These are phyloP conservation scores for Colletotrichum tanaceti DNA, from an alignment of 2,329 filamentous ascomycete genomes.

Conservation along the genomic window DNA sequence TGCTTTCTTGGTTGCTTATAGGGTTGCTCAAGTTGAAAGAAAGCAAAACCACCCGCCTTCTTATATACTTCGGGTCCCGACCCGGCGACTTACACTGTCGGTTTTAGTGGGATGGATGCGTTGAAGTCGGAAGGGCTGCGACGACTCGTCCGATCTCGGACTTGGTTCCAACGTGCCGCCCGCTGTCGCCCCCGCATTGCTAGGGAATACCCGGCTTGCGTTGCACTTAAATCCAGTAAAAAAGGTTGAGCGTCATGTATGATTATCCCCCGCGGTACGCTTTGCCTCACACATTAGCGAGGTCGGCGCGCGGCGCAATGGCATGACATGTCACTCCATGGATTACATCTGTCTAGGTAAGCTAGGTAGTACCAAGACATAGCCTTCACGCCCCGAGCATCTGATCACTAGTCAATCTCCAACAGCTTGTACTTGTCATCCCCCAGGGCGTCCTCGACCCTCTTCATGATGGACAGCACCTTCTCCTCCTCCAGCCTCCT, in stretches of 20 bases:
- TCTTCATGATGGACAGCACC: slow-evolving; percentile 83
- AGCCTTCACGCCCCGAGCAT: no score
- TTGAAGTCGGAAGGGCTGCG: slow-evolving; percentile 5
- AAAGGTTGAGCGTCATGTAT: neutral
- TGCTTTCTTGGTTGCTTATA: neutral
- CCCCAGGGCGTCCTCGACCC: slow-evolving; percentile 79
- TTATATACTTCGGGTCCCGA: neutral
- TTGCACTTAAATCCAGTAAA: neutral
- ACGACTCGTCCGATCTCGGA: slow-evolving; percentile 41
- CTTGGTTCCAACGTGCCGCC: slow-evolving; percentile 1
- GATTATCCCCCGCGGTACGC: slow-evolving; percentile 7
- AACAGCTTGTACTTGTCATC: slow-evolving; percentile 65
- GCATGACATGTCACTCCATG: neutral
- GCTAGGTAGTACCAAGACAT: neutral
- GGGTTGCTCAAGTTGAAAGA: neutral
- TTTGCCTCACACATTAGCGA: slow-evolving; percentile 10
- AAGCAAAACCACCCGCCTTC: neutral
- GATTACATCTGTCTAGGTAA: neutral
- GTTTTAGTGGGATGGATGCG: slow-evolving; percentile 38
- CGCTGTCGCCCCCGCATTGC: slow-evolving; percentile 13
- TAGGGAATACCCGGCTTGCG: neutral
- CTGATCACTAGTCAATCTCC: slow-evolving; percentile 56
- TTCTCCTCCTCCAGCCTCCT: slow-evolving; percentile 87
- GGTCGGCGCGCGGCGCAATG: neutral
- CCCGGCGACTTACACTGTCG: slow-evolving; percentile 27